A percentile compares a stretch with the other conserved stretches of the same genome.
Evolutionary conservation across 257 asterid species (phyloP).

Genomic region (Fraxinus americana): DNA sequence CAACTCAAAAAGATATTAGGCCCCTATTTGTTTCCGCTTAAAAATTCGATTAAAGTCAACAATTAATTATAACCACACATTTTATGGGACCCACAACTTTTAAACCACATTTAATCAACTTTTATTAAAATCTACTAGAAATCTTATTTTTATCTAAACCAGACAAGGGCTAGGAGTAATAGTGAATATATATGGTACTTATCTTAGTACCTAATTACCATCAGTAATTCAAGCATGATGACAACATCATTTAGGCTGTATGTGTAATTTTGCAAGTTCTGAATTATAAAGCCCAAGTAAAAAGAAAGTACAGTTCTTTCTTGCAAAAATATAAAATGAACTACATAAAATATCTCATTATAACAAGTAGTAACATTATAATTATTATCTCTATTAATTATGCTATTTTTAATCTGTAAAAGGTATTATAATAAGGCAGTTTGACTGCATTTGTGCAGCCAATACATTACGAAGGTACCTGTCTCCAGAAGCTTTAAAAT

Average conservation of each 20-base stretch:
- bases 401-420: not conserved
- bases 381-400: not conserved
- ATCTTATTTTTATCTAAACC: no score
- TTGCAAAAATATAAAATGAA: not conserved
- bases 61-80: no score
- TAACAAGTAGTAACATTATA: not conserved
- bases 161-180: not conserved
- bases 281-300: not conserved
- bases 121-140: no score
- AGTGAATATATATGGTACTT: not conserved
- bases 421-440: not conserved
- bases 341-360: no score
- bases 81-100: no score
- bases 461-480: constrained; percentile 45
- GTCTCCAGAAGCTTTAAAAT: constrained; percentile 92
- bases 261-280: not conserved
- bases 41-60: no score
- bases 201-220: not conserved
- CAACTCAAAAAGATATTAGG: not conserved
- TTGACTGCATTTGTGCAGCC: not conserved
- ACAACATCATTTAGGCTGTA: not conserved
- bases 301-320: not conserved
- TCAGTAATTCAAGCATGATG: not conserved
- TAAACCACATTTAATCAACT: no score
- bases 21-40: no score